Evolutionary conservation across 768 basidiomycete species (phyloP).

Genomic region (Amanita phalloides): DNA sequence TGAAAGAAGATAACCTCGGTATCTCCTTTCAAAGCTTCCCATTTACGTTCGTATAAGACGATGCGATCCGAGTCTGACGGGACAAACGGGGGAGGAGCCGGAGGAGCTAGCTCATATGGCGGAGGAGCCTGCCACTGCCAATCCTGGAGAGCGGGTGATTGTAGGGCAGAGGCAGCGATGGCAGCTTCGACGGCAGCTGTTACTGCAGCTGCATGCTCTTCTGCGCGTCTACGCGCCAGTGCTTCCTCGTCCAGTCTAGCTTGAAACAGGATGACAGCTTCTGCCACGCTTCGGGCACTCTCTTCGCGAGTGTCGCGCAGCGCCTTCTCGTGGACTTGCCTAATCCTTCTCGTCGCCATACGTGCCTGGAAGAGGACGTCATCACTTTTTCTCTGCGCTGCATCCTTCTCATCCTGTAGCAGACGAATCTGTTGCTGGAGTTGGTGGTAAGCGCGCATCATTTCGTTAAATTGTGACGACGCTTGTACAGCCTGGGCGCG

Average conservation of each 20-base stretch:
- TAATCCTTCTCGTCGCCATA: neutral
- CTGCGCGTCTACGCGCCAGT: neutral
- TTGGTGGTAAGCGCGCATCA: neutral
- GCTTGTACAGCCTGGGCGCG: neutral
- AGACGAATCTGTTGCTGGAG: neutral
- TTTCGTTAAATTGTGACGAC: neutral
- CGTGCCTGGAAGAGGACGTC: conserved; percentile 1
- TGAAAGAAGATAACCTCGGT: conserved; percentile 14
- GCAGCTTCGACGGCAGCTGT: neutral
- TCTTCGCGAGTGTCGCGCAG: neutral
- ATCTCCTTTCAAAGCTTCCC: conserved; percentile 21
- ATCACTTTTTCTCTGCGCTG: neutral
- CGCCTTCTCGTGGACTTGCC: neutral
- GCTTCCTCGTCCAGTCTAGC: neutral
- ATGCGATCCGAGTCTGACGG: conserved; percentile 10
- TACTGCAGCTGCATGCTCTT: neutral
- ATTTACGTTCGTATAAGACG: conserved; percentile 22
- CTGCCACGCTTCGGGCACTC: neutral
- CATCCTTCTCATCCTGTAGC: conserved; percentile 1
- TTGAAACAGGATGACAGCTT: neutral
- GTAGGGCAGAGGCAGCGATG: neutral
- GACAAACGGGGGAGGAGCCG: conserved; percentile 4
- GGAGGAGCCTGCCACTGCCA: neutral
- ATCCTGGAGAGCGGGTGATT: neutral
- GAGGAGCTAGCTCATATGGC: neutral